Base-by-base conservation (phyloP, 352 stramenopile genomes). In the Hyaloperonospora brassicae region DNA sequence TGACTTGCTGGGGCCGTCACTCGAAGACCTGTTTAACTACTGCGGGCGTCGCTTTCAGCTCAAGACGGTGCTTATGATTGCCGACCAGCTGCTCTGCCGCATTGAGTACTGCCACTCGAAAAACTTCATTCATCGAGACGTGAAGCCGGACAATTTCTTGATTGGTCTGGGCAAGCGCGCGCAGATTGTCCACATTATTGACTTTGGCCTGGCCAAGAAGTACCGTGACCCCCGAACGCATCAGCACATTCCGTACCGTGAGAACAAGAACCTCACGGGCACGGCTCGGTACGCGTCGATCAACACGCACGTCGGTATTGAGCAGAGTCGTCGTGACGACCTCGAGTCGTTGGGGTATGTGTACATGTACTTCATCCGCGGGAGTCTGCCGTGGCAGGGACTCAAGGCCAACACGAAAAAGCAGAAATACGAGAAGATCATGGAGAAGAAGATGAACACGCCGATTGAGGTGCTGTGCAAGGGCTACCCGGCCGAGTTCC, bases 361-460 rank as follows among this genome's bases (percentile, higher is more conserved):
- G 38, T 89, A 96, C 66, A 93, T 97, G 73, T 97, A 97, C 75
- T 97, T 97, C 63, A 84, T 97, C 47, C 87, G 88, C 47, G 89
- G 96, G 51, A 94, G 87, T 54, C 75, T 99, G 51, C 96, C 96
- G 46, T 99, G 96, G 96, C 96, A 99, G 70, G 96, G 96, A 23
- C 87, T 99, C 35, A 98, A 98, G 77, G 92, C 92, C 23, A 95
- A 95, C 64, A 93, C 87, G 39, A 95, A 95, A 68, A 95, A 93
- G 70, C 83, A 94, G 63, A 98, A 98, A 68, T 98, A 98, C 80
- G 95, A 98, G 73, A 93, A 98, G 58, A 99, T 99, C 66, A 97
- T 98, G 86, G 96, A 99, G 66, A 98, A 98, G 79, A 99, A 99
- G 76, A 97, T 98, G 76, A 92, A 89, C 64, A 93, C 88, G 11